A percentile compares a stretch with the other conserved stretches of the same genome.
phyloP scores from a whole-genome alignment of 805 yeast species.

The Yarrowia divulgata region DNA sequence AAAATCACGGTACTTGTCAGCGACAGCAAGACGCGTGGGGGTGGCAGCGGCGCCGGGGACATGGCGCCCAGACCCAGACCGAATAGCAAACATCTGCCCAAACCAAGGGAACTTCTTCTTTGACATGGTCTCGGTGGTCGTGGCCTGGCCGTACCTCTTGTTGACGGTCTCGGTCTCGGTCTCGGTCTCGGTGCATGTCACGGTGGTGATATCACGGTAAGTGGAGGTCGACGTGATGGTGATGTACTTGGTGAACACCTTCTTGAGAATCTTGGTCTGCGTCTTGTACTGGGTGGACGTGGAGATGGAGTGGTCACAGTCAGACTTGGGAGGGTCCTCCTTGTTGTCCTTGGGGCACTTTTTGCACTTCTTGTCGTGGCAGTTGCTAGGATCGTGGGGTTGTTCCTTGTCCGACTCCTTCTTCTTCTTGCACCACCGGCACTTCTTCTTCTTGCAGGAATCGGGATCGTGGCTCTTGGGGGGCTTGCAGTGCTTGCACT shows the following conservation, averaged over 20 bases:
- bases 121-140: conserved; percentile 20
- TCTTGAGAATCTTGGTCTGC: conserved; percentile 24
- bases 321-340: conserved; percentile 10
- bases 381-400: conserved; percentile 13
- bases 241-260: conserved; percentile 24
- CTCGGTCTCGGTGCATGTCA: conserved; percentile 10
- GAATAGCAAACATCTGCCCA: conserved; percentile 14
- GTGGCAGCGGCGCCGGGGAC: conserved; percentile 21
- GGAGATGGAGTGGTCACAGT: conserved; percentile 23
- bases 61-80: conserved; percentile 2
- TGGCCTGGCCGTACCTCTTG: conserved; percentile 13
- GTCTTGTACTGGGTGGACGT: conserved; percentile 24
- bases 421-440: conserved; percentile 28
- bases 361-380: conserved; percentile 28
- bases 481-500: conserved; percentile 28
- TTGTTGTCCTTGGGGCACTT: conserved; percentile 20
- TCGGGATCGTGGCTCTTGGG: conserved; percentile 31
- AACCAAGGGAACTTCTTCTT: conserved; percentile 36
- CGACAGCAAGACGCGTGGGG: not conserved
- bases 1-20: conserved; percentile 20
- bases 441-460: conserved; percentile 29
- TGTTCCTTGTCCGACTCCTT: conserved; percentile 15
- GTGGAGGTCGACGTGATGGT: conserved; percentile 5
- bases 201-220: conserved; percentile 2
- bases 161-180: conserved; percentile 21